Evolutionary conservation across 176 grass and related monocot species (phyloP), one percentile per base, ranked within the genome.

Genomic region (Saccharum spontaneum): DNA sequence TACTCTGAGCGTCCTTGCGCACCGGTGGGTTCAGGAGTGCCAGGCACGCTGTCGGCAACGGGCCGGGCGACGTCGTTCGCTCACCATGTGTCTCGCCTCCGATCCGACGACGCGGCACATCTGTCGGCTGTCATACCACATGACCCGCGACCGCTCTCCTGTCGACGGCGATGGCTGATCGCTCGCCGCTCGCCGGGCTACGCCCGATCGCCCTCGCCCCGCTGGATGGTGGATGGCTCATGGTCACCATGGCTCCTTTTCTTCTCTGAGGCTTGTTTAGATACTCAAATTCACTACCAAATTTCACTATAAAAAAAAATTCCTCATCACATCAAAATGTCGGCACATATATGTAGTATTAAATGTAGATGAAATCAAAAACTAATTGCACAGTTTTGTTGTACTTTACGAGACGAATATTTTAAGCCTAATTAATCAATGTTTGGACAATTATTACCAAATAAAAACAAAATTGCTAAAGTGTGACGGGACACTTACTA

Each of bases 31-130:
- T 36, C 63, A 10, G 18, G 31, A 39, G 80, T 43, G 67, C 34
- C 33, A 23, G 22, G 36, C 67, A 71, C 49, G 67, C 15, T 82
- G 80, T 82, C 67, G 79, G 66, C 48, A 69, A 6, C 61, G 41
- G 34, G 33, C 48, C 0, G 4, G 2, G 12, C 22, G 54, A 1
- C 41, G 62, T 2, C 63, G 78, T 5, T 9, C 18, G 78, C 14
- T 18, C 40, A 60, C 15, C 4, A 2, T 33, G 39, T 5, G 33
- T 36, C 67, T 67, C 63, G 45, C 30, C 43, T 36, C 45, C 40
- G 39, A 40, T 28, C 62, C 44, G 15, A 10, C 79, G 79, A 71
- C 67, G 79, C 26, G 15, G 49, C 79, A 43, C 50, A 43, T 33
- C 68, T 43, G 80, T 18, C 79, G 31, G 18, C 33, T 5, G 46